Conservation (phyloP, 129 eudicot genomes). For the Artemisia argyi region DNA sequence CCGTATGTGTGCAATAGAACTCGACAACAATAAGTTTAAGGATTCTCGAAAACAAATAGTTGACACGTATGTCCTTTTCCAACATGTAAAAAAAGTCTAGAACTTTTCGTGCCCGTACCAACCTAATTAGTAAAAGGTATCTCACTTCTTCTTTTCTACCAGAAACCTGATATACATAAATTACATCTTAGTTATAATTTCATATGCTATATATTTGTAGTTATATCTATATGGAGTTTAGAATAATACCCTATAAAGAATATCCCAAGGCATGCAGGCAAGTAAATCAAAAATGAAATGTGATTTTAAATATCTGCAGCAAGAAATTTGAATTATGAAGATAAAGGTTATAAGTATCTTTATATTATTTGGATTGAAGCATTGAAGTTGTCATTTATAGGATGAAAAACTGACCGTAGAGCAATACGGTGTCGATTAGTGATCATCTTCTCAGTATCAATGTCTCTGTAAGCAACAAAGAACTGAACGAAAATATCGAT, state of each 20-base stretch:
- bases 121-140: constrained; percentile 62
- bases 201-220: too few relatives aligned
- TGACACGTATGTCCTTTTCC: constrained; percentile 75
- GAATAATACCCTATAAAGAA: constrained; percentile 59
- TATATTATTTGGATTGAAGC: too few relatives aligned
- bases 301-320: constrained; percentile 75
- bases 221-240: background rate
- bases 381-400: too few relatives aligned
- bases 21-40: constrained; percentile 64
- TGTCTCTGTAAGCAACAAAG: constrained; percentile 85
- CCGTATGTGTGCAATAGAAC: constrained; percentile 80
- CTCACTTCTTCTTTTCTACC: constrained; percentile 65
- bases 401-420: too few relatives aligned
- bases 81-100: constrained; percentile 41
- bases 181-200: too few relatives aligned
- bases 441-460: constrained; percentile 66
- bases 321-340: too few relatives aligned
- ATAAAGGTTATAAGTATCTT: too few relatives aligned
- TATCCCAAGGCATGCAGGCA: constrained; percentile 89
- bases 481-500: constrained; percentile 73
- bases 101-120: constrained; percentile 59
- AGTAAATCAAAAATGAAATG: constrained; percentile 69
- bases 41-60: constrained; percentile 66
- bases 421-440: too few relatives aligned
- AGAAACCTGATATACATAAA: constrained; percentile 40